Conservation (phyloP, 1,284 basidiomycete species). For the Hemileia vastatrix region DNA sequence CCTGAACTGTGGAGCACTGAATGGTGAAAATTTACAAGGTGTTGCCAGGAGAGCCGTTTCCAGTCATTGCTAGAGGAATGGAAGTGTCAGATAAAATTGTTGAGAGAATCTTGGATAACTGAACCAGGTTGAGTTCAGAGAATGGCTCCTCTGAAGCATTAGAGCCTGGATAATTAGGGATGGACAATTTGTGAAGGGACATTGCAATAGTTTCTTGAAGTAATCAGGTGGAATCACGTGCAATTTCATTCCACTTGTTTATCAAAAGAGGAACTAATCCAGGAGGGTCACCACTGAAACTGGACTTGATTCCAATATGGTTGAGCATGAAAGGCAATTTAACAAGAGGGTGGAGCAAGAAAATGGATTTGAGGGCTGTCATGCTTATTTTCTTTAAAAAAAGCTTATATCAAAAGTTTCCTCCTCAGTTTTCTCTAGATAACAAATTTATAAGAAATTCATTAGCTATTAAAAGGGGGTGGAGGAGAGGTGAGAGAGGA, state of each 20-base stretch:
- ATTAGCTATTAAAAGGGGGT: slow-evolving; percentile 47
- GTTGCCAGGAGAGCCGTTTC: neutral
- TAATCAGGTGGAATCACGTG: slow-evolving; percentile 26
- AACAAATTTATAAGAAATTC: slow-evolving; percentile 11
- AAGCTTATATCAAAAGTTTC: slow-evolving; percentile 65
- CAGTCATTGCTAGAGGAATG: neutral
- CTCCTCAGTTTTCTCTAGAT: slow-evolving; percentile 60
- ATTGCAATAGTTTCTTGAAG: slow-evolving; percentile 20
- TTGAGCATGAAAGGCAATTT: slow-evolving; percentile 58
- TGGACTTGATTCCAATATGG: slow-evolving; percentile 64
- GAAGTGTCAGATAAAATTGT: slow-evolving; percentile 63
- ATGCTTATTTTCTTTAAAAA: slow-evolving; percentile 67
- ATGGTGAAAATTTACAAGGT: slow-evolving; percentile 14
- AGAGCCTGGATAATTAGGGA: slow-evolving; percentile 21
- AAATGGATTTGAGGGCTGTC: slow-evolving; percentile 64
- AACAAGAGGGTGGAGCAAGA: slow-evolving; percentile 63
- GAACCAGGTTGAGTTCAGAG: slow-evolving; percentile 59
- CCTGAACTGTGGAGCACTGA: slow-evolving; percentile 19
- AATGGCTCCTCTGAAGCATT: slow-evolving; percentile 15
- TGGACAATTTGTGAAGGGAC: slow-evolving; percentile 20
- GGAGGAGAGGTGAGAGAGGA: slow-evolving; percentile 54
- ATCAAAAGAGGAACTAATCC: slow-evolving; percentile 9
- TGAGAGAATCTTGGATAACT: slow-evolving; percentile 65
- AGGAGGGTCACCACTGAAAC: slow-evolving; percentile 58
- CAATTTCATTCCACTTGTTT: slow-evolving; percentile 24